phyloP scores from a whole-genome alignment of 129 eudicot species.

The Saposhnikovia divaricata region DNA sequence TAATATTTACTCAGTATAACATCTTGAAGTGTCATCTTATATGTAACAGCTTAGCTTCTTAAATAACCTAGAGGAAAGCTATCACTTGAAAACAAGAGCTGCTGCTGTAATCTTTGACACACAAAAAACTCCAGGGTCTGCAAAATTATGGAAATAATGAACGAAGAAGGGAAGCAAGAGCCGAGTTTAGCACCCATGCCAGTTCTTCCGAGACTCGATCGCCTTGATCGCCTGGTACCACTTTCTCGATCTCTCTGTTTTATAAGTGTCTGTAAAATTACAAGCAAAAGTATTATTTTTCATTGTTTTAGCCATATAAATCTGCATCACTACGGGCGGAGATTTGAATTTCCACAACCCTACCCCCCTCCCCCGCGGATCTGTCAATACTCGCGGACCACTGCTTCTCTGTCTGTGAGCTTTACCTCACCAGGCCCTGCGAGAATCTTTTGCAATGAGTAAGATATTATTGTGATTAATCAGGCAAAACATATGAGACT shows the following conservation, averaged over 20 bases:
- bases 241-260: background rate
- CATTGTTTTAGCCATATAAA: background rate
- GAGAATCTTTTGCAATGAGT: background rate
- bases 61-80: background rate
- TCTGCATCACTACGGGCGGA: too few species aligned
- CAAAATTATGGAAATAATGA: constrained; percentile 19
- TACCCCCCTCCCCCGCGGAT: too few species aligned
- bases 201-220: constrained; percentile 63
- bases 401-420: too few species aligned
- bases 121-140: background rate
- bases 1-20: background rate
- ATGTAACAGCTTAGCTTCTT: constrained; percentile 6
- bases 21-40: constrained; percentile 2
- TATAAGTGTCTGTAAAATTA: background rate
- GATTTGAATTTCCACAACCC: too few species aligned
- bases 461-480: background rate
- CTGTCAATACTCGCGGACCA: too few species aligned
- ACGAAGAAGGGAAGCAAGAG: constrained; percentile 18
- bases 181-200: constrained; percentile 35
- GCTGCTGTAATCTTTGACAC: background rate
- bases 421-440: too few species aligned
- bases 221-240: constrained; percentile 59
- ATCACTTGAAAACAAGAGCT: background rate
- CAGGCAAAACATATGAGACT: background rate
- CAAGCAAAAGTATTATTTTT: background rate